Base-by-base conservation (phyloP, 495 filamentous ascomycete species). In the Acidomyces sp. region DNA sequence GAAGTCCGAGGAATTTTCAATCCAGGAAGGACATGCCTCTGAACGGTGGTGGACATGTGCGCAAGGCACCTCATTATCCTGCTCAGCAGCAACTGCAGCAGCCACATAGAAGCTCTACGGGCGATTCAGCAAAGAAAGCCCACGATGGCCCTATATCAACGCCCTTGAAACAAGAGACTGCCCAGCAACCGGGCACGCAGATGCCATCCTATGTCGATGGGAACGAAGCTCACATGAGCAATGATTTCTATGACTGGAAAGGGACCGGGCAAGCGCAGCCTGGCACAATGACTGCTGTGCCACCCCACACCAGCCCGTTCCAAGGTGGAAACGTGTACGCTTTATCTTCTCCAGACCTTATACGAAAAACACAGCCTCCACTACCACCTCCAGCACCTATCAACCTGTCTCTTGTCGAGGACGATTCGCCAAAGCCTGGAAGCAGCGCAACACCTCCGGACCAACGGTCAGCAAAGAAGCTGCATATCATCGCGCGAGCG, bases 341-440 rank as follows among this genome's bases (percentile, higher is more conserved):
- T 24, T 12, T 28, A 6, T 52, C 48, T 17, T 47, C 48, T 2
- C 48, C 48, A 1, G 48, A 52, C 13, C 25, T 47, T 21, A n/a
- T 29, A 1, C 37, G 44, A 1, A 12, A 18, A 32, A 49, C 58
- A 23, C 61, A 47, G 16, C 26, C 37, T 6, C 13, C 38, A 22
- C 46, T 16, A 37, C 45, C 18, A 37, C 59, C 35, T 44, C 23
- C 35, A 21, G 56, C 31, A 4, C 82, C 83, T 0, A 82, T 90
- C 26, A 81, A 74, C 45, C 53, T 90, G 6, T 85, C 80, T 0
- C 66, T 87, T 6, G 69, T 78, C 17, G 83, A 87, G 55, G 83
- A 85, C 24, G 81, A 90, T 15, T 42, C 46, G 1, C 50, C 50
- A 4, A 15, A 11, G 6, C 30, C 32, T 16, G 41, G 31, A n/a